Percentiles rank a stretch among this genome's conserved stretches.
phyloP scores from a whole-genome alignment of 164 flowering plant species.

The Buxus sempervirens region DNA sequence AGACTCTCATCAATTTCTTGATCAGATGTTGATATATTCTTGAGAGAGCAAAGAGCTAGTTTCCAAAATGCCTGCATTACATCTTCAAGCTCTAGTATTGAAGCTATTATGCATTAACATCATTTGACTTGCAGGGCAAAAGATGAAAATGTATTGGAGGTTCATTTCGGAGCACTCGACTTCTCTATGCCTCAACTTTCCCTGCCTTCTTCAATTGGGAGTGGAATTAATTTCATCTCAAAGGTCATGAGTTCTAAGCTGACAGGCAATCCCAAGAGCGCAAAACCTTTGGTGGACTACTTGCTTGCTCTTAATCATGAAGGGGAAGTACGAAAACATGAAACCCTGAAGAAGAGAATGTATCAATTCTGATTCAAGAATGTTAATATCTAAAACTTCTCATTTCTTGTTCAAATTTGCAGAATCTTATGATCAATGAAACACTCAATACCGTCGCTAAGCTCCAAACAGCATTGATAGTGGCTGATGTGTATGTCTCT shows the following conservation, averaged over 20 bases:
- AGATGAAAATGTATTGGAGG: conserved; percentile 80
- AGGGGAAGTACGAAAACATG: conserved; percentile 59
- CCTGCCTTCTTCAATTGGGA: conserved; percentile 80
- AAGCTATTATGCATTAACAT: neutral
- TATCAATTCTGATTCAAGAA: neutral
- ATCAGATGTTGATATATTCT: no score
- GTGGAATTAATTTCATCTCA: conserved; percentile 54
- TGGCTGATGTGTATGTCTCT: conserved; percentile 55
- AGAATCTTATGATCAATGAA: conserved; percentile 80
- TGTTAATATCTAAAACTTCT: neutral
- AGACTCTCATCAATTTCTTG: no score
- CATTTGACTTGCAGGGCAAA: conserved; percentile 61
- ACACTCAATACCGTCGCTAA: conserved; percentile 50
- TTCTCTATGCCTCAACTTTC: conserved; percentile 47
- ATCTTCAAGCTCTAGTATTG: no score
- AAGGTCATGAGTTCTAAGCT: conserved; percentile 62
- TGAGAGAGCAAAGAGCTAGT: no score
- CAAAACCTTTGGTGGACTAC: conserved; percentile 58
- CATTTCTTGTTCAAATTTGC: conserved; percentile 21
- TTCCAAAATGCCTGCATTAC: no score
- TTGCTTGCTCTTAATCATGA: conserved; percentile 49
- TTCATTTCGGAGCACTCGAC: conserved; percentile 81
- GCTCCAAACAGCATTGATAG: conserved; percentile 62
- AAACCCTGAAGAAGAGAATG: neutral
- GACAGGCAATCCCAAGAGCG: conserved; percentile 23